Percentiles rank a stretch among this genome's conserved stretches.
phyloP scores from a whole-genome alignment of 495 filamentous ascomycete species.

The Penicillium manginii region DNA sequence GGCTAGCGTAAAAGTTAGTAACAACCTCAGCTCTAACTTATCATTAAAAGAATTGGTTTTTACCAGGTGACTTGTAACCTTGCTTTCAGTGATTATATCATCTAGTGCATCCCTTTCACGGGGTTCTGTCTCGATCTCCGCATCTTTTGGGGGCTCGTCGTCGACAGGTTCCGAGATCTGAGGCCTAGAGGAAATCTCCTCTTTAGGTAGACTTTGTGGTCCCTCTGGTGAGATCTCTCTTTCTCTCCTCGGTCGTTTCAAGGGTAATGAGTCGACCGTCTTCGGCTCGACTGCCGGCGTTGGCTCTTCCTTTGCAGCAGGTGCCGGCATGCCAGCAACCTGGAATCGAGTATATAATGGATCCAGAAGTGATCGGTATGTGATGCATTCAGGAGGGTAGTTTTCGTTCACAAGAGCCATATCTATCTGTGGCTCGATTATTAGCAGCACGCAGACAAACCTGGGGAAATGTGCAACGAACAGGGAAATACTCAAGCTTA shows the following conservation, averaged over 20 bases:
- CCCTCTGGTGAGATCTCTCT: constrained; percentile 19
- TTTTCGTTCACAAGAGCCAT: constrained; percentile 71
- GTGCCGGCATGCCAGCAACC: constrained; percentile 46
- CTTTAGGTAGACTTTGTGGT: constrained; percentile 11
- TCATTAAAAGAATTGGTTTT: constrained; percentile 12
- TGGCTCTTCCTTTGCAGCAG: constrained; percentile 8
- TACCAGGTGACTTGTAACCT: constrained; percentile 58
- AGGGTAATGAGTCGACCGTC: constrained; percentile 20
- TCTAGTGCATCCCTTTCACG: constrained; percentile 55
- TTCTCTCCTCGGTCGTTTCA: constrained; percentile 35
- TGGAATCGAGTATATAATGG: constrained; percentile 62
- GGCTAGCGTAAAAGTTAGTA: constrained; percentile 34
- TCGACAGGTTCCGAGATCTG: background rate
- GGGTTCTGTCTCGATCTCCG: background rate
- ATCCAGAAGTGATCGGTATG: constrained; percentile 60
- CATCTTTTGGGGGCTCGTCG: background rate
- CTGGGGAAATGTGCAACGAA: constrained; percentile 29
- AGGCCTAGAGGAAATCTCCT: too few species aligned
- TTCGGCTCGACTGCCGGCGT: constrained; percentile 1
- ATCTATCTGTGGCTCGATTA: constrained; percentile 36
- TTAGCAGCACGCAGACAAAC: constrained; percentile 32
- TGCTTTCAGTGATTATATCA: constrained; percentile 60
- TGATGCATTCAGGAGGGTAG: constrained; percentile 81
- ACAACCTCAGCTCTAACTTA: background rate
- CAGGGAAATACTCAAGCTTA: constrained; percentile 51